Conservation (phyloP, 1,139 yeast genomes). For the Candida pseudoviswanathii region DNA sequence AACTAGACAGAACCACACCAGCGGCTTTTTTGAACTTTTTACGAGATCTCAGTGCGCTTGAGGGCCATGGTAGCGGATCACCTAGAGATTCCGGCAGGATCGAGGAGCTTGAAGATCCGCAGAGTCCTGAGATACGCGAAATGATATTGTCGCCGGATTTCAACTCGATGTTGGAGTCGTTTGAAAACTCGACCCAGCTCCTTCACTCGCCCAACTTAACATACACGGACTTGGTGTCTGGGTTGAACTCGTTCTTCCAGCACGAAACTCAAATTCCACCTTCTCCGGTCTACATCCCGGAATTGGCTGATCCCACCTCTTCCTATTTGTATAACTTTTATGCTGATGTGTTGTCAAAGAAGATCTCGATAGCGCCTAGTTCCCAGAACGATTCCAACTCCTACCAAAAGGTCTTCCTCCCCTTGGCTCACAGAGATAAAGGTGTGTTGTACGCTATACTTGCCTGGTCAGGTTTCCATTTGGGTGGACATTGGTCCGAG, state of each 20-base stretch:
- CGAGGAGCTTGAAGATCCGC: conserved; percentile 8
- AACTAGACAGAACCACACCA: conserved; percentile 19
- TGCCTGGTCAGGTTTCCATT: conserved; percentile 78
- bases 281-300: conserved; percentile 21
- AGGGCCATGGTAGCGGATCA: neutral
- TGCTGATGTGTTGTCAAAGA: conserved; percentile 56
- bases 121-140: conserved; percentile 10
- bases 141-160: conserved; percentile 14
- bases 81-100: conserved; percentile 5
- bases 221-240: conserved; percentile 21
- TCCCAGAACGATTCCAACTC: conserved; percentile 58
- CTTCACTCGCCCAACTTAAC: conserved; percentile 4
- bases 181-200: conserved; percentile 8
- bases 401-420: conserved; percentile 72
- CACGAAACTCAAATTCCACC: conserved; percentile 20
- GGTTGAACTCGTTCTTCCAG: conserved; percentile 19
- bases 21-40: conserved; percentile 23
- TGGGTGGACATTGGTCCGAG: conserved; percentile 47
- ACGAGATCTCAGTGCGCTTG: conserved; percentile 20
- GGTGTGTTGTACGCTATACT: conserved; percentile 71
- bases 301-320: conserved; percentile 20
- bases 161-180: conserved; percentile 13
- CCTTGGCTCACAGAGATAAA: conserved; percentile 69
- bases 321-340: conserved; percentile 62
- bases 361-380: conserved; percentile 66